A percentile compares a stretch with the other conserved stretches of the same genome.
Conservation (phyloP, 495 filamentous ascomycete genomes). For the Margaritispora aquatica region DNA sequence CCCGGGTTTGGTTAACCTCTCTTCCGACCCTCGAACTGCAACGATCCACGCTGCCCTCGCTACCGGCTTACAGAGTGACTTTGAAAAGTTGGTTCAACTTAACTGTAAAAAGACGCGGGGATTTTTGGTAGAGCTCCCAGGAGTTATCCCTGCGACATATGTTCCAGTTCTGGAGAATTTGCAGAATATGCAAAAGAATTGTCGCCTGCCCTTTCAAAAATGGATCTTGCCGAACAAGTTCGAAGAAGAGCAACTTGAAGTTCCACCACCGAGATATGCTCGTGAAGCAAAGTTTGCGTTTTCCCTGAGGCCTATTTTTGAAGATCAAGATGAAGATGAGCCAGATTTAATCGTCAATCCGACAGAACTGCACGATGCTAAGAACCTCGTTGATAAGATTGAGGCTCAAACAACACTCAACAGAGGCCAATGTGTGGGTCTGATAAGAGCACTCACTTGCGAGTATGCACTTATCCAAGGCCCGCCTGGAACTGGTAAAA, state of each 20-base stretch:
- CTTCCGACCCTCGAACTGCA: slow-evolving; percentile 1
- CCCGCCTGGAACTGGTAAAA: slow-evolving; percentile 88
- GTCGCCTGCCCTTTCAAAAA: slow-evolving; percentile 14
- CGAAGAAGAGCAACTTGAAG: neutral
- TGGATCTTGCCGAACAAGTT: slow-evolving; percentile 12
- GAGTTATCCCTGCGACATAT: slow-evolving; percentile 28
- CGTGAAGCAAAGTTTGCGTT: slow-evolving; percentile 7
- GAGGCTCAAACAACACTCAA: slow-evolving; percentile 14
- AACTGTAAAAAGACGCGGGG: slow-evolving; percentile 8
- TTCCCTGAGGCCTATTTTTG: slow-evolving; percentile 7
- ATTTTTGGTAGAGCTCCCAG: slow-evolving; percentile 25
- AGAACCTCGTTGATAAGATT: slow-evolving; percentile 4
- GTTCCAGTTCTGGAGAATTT: slow-evolving; percentile 29
- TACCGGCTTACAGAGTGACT: slow-evolving; percentile 5
- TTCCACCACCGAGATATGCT: slow-evolving; percentile 13
- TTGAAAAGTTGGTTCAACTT: slow-evolving; percentile 10
- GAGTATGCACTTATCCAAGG: slow-evolving; percentile 77
- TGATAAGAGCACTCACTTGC: slow-evolving; percentile 46
- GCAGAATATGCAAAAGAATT: slow-evolving; percentile 23
- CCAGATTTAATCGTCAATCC: neutral
- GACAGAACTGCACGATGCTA: neutral
- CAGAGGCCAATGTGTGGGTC: slow-evolving; percentile 10
- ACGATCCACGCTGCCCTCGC: slow-evolving; percentile 10
- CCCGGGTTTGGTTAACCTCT: slow-evolving; percentile 3
- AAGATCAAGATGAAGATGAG: neutral